Conservation (phyloP, 345 rosid species). For the Aurinia saxatilis region DNA sequence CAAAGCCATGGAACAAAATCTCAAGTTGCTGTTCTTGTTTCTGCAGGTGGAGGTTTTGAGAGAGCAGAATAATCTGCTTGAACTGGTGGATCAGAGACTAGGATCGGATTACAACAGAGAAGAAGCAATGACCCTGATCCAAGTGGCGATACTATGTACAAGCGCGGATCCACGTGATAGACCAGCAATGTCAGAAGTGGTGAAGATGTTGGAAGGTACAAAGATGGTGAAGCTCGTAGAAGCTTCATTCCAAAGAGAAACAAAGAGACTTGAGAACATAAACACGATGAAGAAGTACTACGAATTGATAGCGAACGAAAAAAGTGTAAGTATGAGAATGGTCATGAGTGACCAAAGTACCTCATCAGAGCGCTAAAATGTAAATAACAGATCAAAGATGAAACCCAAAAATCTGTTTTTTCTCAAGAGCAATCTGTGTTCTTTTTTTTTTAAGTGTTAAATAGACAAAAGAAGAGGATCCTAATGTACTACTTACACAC, state of each 20-base stretch:
- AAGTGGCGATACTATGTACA: slow-evolving; percentile 35
- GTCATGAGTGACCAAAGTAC: neutral
- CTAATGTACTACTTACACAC: slow-evolving; percentile 33
- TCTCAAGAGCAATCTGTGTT: slow-evolving; percentile 12
- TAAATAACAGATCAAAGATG: slow-evolving; percentile 1
- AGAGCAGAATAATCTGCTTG: slow-evolving; percentile 31
- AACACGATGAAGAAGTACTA: slow-evolving; percentile 29
- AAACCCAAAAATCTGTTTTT: neutral
- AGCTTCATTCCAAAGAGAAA: slow-evolving; percentile 12
- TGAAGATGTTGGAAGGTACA: slow-evolving; percentile 47
- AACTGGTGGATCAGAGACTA: slow-evolving; percentile 37
- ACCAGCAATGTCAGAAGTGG: slow-evolving; percentile 46
- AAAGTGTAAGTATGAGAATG: slow-evolving; percentile 1
- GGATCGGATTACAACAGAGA: slow-evolving; percentile 31
- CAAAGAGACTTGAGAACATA: slow-evolving; percentile 1
- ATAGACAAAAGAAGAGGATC: slow-evolving; percentile 26
- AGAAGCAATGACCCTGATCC: slow-evolving; percentile 35
- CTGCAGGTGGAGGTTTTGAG: slow-evolving; percentile 29
- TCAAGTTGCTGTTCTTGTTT: neutral
- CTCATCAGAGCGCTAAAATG: slow-evolving; percentile 1
- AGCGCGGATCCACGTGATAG: slow-evolving; percentile 21
- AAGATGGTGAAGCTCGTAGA: slow-evolving; percentile 4
- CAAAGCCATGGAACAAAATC: neutral
- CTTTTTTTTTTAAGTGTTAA: slow-evolving; percentile 2
- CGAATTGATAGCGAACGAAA: neutral